These are phyloP conservation scores for Pleurotus cornucopiae DNA, from an alignment of 768 basidiomycete genomes.

Conservation along the genomic window DNA sequence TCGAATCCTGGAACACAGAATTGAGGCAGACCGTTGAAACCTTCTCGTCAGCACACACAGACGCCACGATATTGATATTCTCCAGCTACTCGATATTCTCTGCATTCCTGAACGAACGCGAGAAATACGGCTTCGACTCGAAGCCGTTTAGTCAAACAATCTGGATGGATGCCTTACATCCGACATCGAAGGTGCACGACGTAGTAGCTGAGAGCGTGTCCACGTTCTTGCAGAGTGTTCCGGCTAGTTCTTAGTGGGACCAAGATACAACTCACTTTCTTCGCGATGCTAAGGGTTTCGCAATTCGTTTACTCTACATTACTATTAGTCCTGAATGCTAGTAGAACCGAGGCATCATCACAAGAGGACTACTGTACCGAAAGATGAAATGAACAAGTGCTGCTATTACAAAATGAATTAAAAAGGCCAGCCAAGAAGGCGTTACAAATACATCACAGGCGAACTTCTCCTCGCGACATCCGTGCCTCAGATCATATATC, in stretches of 20 bases:
- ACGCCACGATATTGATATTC: slow-evolving; percentile 44
- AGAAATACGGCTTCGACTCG: slow-evolving; percentile 30
- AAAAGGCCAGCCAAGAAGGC: too few species aligned
- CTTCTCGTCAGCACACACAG: slow-evolving; percentile 37
- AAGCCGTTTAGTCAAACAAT: slow-evolving; percentile 31
- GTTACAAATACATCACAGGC: not conserved
- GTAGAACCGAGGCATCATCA: too few species aligned
- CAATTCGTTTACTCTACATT: too few species aligned
- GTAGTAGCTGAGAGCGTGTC: slow-evolving; percentile 40
- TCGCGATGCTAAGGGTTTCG: too few species aligned
- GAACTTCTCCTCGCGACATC: not conserved
- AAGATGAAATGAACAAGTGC: too few species aligned
- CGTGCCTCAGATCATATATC: slow-evolving; percentile 52
- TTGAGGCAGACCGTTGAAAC: slow-evolving; percentile 25
- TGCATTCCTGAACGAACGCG: slow-evolving; percentile 42
- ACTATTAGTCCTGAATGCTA: too few species aligned
- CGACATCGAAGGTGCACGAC: slow-evolving; percentile 46
- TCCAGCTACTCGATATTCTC: slow-evolving; percentile 45
- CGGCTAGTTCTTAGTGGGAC: too few species aligned
- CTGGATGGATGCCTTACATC: slow-evolving; percentile 53
- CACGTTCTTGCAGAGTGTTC: slow-evolving; percentile 25
- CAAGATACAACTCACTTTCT: too few species aligned
- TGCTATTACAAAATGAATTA: too few species aligned
- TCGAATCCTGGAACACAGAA: slow-evolving; percentile 39
- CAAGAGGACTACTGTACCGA: too few species aligned